phyloP scores from a whole-genome alignment of 768 basidiomycete species.

The Tulasnella calospora region DNA sequence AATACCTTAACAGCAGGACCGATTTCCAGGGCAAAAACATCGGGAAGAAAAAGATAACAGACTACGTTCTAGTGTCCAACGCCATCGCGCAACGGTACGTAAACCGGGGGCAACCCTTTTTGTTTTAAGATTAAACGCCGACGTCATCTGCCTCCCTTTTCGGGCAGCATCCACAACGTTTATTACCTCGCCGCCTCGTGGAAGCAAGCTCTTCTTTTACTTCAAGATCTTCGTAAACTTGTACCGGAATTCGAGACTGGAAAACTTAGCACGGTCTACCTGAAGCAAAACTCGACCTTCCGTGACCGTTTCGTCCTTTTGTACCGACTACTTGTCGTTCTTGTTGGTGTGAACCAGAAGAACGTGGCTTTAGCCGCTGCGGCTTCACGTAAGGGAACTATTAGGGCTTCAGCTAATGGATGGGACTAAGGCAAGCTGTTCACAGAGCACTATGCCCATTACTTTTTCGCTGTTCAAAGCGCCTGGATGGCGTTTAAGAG shows the following conservation, averaged over 20 bases:
- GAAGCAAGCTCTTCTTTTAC: conserved; percentile 60
- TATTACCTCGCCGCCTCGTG: conserved; percentile 81
- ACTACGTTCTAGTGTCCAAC: conserved; percentile 52
- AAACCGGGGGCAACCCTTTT: background rate
- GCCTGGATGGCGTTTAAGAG: conserved; percentile 61
- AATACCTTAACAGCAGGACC: conserved; percentile 52
- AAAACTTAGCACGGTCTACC: conserved; percentile 34
- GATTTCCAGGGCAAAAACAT: conserved; percentile 33
- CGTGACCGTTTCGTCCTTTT: conserved; percentile 58
- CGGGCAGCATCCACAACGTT: conserved; percentile 68
- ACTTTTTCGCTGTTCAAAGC: conserved; percentile 48
- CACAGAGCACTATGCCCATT: conserved; percentile 60
- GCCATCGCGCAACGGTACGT: conserved; percentile 56
- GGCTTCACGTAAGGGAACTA: conserved; percentile 54
- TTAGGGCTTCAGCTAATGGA: conserved; percentile 19
- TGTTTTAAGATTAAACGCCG: background rate
- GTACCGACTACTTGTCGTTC: conserved; percentile 55
- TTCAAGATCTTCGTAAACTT: conserved; percentile 51
- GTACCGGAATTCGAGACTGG: conserved; percentile 53
- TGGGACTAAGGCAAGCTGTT: background rate
- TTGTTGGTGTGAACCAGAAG: conserved; percentile 59
- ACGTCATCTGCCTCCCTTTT: background rate
- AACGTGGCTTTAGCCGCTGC: conserved; percentile 66
- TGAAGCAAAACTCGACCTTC: conserved; percentile 50
- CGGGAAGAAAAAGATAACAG: conserved; percentile 31